Base-by-base conservation (phyloP, 345 rosid species). In the Citrus reticulata region DNA sequence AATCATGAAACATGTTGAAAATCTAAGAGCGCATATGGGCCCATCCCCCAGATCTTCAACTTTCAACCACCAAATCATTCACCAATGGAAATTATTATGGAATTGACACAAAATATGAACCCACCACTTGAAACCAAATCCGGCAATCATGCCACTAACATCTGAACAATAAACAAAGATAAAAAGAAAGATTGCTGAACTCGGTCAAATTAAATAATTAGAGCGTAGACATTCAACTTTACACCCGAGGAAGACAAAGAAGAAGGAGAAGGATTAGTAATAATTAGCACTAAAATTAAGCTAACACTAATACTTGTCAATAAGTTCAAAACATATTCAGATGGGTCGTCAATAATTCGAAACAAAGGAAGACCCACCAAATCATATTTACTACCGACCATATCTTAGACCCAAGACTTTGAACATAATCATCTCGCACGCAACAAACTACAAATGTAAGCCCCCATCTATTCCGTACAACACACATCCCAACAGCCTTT, bases 291-390 rank as follows among this genome's bases (percentile, higher is more conserved):
- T 29, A 79, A 59, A 55, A 74, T 19, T 78, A 35, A 78, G 54
- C 22, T 42, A 11, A 46, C 65, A 62, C 81, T 79, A 74, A 68
- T 35, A 32, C 57, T 66, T 24, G 81, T 83, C 75, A 80, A 86
- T 66, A 73, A 59, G 49, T 46, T 35, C 34, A 55, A 49, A 68
- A 30, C 58, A 74, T 75, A 17, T 35, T 59, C 69, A 49, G 81
- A 25, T 83, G 87, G 83, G 80, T 1, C 51, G 51, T 83, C 86
- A 77, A 83, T 80, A 54, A 63, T 86, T 82, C 89, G 87, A 87
- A 89, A 84, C 87, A 86, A 66, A 7, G 51, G 19, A 25, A 84
- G 89, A 81, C 89, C 92, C 92, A 86, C 88, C 85, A 77, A 79
- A 83, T 86, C 89, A 77, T 73, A 73, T 30, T 72, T 29, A 66